Conservation (phyloP, 1,139 yeast genomes). For the Meyerozyma carpophila region DNA sequence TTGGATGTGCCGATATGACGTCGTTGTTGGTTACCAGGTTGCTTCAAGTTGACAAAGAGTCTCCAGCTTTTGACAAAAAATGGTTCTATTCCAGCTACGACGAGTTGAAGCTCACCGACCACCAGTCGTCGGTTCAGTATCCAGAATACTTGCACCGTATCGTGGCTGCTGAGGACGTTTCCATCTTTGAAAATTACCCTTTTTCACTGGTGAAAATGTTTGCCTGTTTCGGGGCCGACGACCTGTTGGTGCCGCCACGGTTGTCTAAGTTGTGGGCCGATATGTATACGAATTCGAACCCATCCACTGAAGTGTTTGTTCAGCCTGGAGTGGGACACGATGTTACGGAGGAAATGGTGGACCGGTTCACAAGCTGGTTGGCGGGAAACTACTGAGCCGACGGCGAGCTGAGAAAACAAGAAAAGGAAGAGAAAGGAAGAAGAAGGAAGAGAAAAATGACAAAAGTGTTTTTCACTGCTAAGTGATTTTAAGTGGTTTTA, state of each 20-base stretch:
- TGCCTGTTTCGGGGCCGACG: conserved; percentile 35
- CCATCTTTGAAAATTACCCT: conserved; percentile 33
- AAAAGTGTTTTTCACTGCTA: too few relatives aligned
- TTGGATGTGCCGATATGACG: conserved; percentile 43
- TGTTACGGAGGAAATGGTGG: conserved; percentile 32
- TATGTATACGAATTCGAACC: conserved; percentile 24
- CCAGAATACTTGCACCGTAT: conserved; percentile 35
- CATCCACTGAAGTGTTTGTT: conserved; percentile 17
- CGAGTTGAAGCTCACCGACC: conserved; percentile 28
- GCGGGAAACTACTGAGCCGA: conserved; percentile 7
- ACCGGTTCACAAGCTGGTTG: conserved; percentile 30
- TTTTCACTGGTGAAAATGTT: conserved; percentile 27
- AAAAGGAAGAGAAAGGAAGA: not conserved
- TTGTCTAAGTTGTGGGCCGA: conserved; percentile 33
- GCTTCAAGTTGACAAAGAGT: conserved; percentile 12
- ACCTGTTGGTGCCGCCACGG: conserved; percentile 32
- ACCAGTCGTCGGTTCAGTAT: conserved; percentile 20
- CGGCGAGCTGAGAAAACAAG: not conserved
- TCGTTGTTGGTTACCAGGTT: conserved; percentile 39
- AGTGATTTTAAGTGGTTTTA: too few relatives aligned
- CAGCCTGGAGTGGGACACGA: conserved; percentile 35
- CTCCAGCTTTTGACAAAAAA: conserved; percentile 20
- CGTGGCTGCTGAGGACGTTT: conserved; percentile 23
- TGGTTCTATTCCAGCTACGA: conserved; percentile 29
- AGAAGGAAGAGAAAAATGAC: not conserved